These are phyloP conservation scores for Botrytis medusae DNA, from an alignment of 2,329 filamentous ascomycete genomes.

Conservation along the genomic window DNA sequence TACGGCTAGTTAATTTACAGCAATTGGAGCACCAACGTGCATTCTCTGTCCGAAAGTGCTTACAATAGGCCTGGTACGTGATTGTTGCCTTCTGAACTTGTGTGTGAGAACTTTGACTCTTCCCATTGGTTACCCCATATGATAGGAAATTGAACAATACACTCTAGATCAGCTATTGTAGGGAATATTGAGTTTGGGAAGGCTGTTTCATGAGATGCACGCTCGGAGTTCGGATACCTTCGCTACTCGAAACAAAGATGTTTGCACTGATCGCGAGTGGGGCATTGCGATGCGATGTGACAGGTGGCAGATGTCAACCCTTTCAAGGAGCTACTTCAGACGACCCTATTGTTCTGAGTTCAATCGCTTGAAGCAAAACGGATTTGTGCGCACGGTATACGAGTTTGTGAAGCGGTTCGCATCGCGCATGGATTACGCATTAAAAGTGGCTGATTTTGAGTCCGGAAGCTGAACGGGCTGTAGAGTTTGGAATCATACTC, in stretches of 20 bases:
- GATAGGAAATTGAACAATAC: background rate
- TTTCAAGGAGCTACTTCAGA: conserved; percentile 1
- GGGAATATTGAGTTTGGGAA: background rate
- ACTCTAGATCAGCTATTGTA: background rate
- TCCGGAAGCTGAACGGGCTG: conserved; percentile 1
- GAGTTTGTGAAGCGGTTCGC: background rate
- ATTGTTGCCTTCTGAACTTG: background rate
- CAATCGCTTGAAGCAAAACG: background rate
- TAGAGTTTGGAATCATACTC: background rate
- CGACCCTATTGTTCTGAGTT: background rate
- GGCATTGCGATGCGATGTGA: background rate
- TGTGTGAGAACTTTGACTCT: background rate
- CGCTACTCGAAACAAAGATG: background rate
- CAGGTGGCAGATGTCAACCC: background rate
- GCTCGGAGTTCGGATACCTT: background rate
- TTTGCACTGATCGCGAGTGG: background rate
- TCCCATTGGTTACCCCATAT: background rate
- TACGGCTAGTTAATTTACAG: background rate
- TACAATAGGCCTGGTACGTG: background rate
- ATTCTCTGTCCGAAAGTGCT: background rate
- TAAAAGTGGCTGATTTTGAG: background rate
- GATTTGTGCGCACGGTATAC: background rate
- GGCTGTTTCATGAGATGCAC: background rate
- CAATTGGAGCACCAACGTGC: background rate
- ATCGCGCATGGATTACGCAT: background rate